Conservation (phyloP, 768 basidiomycete genomes). For the Serendipita sp. region DNA sequence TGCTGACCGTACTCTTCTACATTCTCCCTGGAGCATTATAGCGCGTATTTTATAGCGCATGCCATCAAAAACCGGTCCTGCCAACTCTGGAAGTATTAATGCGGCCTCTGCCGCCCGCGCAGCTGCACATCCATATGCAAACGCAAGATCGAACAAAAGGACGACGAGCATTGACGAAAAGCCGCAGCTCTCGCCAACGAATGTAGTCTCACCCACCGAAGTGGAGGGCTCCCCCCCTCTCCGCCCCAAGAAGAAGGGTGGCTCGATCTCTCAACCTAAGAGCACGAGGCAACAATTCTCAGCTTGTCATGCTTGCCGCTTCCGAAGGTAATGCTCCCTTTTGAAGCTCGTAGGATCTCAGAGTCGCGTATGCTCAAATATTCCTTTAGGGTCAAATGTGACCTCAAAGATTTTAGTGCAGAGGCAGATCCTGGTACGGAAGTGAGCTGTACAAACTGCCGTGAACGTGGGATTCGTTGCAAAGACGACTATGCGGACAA, state of each 20-base stretch:
- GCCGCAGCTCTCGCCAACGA: not conserved
- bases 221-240: not conserved
- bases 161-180: slow-evolving; percentile 3
- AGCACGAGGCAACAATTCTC: slow-evolving; percentile 73
- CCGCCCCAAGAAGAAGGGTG: not conserved
- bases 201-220: not conserved
- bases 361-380: not conserved
- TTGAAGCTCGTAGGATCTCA: not conserved
- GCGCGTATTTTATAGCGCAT: not conserved
- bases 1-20: too few species aligned
- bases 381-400: slow-evolving; percentile 63
- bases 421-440: slow-evolving; percentile 29
- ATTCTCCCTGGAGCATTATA: too few species aligned
- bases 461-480: slow-evolving; percentile 49
- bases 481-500: slow-evolving; percentile 88
- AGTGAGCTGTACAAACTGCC: slow-evolving; percentile 72
- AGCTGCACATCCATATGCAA: slow-evolving; percentile 1
- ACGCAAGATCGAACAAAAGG: not conserved
- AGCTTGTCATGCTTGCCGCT: slow-evolving; percentile 87
- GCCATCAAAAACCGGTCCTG: not conserved
- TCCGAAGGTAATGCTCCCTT: slow-evolving; percentile 43
- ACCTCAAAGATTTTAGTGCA: slow-evolving; percentile 68
- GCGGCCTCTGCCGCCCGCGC: not conserved
- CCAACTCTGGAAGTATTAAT: not conserved
- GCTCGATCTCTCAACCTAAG: slow-evolving; percentile 34